Evolutionary conservation across 1,284 basidiomycete genomes (phyloP).

Genomic region (Moesziomyces sp.): DNA sequence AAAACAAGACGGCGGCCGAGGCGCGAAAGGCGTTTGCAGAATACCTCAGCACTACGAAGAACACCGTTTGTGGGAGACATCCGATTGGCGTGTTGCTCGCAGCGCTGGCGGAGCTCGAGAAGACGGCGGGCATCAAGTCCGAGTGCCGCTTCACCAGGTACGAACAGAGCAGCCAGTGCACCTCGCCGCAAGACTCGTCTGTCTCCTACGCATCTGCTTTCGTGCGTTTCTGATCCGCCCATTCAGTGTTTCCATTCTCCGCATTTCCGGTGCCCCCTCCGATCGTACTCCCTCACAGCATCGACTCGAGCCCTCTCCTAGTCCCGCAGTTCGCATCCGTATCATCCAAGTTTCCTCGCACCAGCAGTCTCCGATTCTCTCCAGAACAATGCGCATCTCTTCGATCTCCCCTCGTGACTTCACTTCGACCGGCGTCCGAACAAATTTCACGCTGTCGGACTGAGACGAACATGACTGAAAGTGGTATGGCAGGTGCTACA

Average conservation of each 20-base stretch:
- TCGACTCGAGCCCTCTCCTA: not conserved
- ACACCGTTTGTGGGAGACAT: slow-evolving; percentile 96
- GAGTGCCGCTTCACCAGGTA: slow-evolving; percentile 62
- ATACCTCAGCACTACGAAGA: slow-evolving; percentile 85
- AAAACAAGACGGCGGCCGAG: slow-evolving; percentile 39
- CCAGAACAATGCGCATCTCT: not conserved
- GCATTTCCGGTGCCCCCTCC: not conserved
- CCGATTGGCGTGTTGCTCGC: slow-evolving; percentile 92
- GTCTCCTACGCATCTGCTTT: slow-evolving; percentile 94
- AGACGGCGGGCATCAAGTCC: slow-evolving; percentile 65
- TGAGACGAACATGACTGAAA: not conserved
- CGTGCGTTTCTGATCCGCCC: slow-evolving; percentile 17
- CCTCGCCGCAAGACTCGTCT: slow-evolving; percentile 79
- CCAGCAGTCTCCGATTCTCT: not conserved
- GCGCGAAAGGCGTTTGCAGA: slow-evolving; percentile 68
- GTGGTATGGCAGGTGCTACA: not conserved
- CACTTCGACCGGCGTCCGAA: too few species aligned
- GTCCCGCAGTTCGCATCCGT: not conserved
- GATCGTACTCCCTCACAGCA: not conserved
- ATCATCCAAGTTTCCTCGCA: not conserved
- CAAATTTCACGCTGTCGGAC: not conserved
- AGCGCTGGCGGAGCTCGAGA: slow-evolving; percentile 76
- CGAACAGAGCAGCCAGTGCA: slow-evolving; percentile 82
- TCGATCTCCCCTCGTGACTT: not conserved
- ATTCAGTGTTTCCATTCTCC: not conserved